phyloP scores from a whole-genome alignment of 129 eudicot genomes.

The Mikania micrantha region DNA sequence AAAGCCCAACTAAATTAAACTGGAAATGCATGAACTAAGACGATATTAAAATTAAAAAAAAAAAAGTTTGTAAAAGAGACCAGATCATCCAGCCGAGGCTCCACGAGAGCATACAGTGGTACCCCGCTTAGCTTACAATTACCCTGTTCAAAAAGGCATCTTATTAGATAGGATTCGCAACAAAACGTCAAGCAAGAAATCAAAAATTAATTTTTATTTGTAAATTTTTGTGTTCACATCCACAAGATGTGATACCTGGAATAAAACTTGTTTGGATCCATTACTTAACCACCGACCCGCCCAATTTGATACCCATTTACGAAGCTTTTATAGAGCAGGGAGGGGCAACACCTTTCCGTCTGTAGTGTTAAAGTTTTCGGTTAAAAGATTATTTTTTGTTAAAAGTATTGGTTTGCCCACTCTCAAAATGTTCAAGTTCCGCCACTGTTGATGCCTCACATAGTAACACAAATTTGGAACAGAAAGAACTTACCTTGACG shows the following conservation, averaged over 20 bases:
- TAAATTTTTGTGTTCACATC: too few species aligned
- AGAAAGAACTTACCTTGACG: constrained; percentile 42
- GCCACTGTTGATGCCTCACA: too few species aligned
- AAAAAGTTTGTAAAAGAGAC: not conserved
- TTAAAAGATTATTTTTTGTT: too few species aligned
- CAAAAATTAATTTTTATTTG: not conserved
- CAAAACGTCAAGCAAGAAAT: not conserved
- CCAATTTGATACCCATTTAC: not conserved
- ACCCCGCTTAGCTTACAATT: constrained; percentile 54
- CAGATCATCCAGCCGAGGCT: constrained; percentile 64
- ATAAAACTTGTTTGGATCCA: not conserved
- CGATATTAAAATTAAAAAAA: not conserved
- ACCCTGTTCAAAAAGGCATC: constrained; percentile 39
- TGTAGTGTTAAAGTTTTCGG: too few species aligned
- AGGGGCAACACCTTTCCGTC: too few species aligned
- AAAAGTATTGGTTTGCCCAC: too few species aligned
- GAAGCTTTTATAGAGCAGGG: too few species aligned
- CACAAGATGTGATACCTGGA: not conserved
- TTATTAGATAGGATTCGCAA: not conserved
- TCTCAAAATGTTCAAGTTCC: too few species aligned
- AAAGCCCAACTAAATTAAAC: not conserved
- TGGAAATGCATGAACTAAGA: not conserved
- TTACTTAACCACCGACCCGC: not conserved
- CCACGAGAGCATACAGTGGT: constrained; percentile 79
- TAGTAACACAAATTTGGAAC: too few species aligned